Base-by-base conservation (phyloP, 345 rosid genomes). In the Brassica cretica region DNA sequence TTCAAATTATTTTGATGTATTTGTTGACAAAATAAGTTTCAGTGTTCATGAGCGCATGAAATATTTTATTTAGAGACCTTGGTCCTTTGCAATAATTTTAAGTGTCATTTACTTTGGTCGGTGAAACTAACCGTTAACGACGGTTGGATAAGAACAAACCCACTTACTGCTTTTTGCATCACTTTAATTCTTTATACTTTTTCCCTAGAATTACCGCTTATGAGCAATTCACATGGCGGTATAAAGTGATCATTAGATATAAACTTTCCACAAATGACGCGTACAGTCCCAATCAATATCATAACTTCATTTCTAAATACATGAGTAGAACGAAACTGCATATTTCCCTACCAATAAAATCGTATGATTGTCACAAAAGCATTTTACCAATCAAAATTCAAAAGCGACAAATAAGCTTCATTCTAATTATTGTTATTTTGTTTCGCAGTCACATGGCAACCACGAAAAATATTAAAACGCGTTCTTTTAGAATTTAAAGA, bases 401-500 rank as follows among this genome's bases (percentile, higher is more conserved):
- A 44, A 44, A 11, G 15, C 5, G 15, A 44, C 51, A 12, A 44
- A 44, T 44, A 44, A 44, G 51, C 51, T 44, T 44, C n/a, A 44
- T 44, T 44, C n/a, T 44, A 11, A 5, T 44, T 44, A 44, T 44
- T 44, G 51, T 44, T 44, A 12, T 44, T 44, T 44, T 44, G 15
- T 44, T 44, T 44, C 15, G 51, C 5, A 44, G 51, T 11, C 51
- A 12, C 51, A 44, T 44, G 51, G 1, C 15, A 44, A 44, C 15
- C 51, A 44, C 51, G 15, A 44, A 44, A 41, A 44, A 44, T 44
- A 44, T 44, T 44, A 11, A 11, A 44, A 12, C 51, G 15, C 51
- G 51, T 44, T 12, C 51, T 44, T 44, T 76, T 46, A 24, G 69
- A 76, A 41, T 68, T 15, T 39, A 12, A 59, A 44, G 51, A 44